A percentile compares a stretch with the other conserved stretches of the same genome.
phyloP scores from a whole-genome alignment of 78 protist species.

The Tieghemostelium lacteum region DNA sequence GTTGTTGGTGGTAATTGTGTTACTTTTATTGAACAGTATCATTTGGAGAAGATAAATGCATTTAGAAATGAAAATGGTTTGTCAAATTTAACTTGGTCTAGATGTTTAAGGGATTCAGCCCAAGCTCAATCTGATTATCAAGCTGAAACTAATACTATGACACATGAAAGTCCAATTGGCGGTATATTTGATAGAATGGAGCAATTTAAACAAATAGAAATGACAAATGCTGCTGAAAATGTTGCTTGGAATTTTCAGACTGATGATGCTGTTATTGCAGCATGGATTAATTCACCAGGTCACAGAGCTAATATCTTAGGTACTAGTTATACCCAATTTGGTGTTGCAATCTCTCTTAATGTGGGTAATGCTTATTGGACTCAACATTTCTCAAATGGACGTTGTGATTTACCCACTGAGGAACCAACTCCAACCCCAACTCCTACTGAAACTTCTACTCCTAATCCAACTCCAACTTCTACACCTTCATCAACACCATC shows the following conservation, averaged over 20 bases:
- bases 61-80: no score
- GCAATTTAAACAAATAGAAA: not conserved
- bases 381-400: not conserved
- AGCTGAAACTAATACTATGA: not conserved
- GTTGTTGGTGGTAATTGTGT: no score
- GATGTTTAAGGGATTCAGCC: not conserved
- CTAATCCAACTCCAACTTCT: no score
- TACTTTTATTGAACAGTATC: no score
- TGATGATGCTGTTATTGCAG: not conserved
- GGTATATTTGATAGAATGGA: not conserved
- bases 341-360: no score
- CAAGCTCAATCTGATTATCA: conserved; percentile 8
- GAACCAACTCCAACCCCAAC: no score
- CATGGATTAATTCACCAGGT: not conserved
- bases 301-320: not conserved
- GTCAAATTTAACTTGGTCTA: no score
- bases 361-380: not conserved
- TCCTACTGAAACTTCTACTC: no score
- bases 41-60: no score
- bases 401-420: no score
- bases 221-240: not conserved
- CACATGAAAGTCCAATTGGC: not conserved
- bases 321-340: no score
- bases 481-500: no score
- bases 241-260: not conserved